Evolutionary conservation across 257 asterid species (phyloP), one percentile per base, ranked within the genome.

Genomic region (Fraxinus cuspidata): DNA sequence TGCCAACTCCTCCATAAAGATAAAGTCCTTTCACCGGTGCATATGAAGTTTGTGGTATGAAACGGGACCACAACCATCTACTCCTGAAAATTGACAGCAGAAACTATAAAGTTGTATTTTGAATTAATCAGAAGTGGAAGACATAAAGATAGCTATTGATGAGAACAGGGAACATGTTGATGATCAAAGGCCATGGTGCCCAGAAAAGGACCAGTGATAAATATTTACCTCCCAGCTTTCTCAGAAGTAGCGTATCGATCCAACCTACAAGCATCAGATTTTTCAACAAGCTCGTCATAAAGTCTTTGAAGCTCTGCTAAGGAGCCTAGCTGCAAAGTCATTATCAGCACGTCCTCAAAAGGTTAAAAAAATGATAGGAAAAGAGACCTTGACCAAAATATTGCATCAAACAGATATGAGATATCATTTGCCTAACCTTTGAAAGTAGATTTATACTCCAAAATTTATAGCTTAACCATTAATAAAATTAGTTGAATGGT

Each of bases 1-100:
- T 87, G 74, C 90, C 90, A 27, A 87, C 89, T 79, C 90, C 90
- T 58, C 90, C 90, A 47, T 83, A 87, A 60, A 87, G 90, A 85
- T 87, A 87, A 65, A 87, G 84, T 70, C 87, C 93, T 82, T 79
- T 83, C 71, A 82, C 89, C 13, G 87, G 85, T 47, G 85, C 74
- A 60, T 80, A 35, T 69, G 82, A 75, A 1, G 84, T 37, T 70
- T 79, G 86, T 23, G 90, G 88, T 21, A 85, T 42, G 47, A 87
- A 84, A 70, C 84, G 89, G 40, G 89, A 78, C 90, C 88, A 87
- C 73, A 87, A 78, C 90, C 90, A 87, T 68, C 89, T 78, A 79
- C 89, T 82, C 79, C 90, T 87, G 81, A 67, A 79, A 75, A 70
- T 63, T 25, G 19, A 27, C 18, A 63, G 35, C 34, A 25, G 69